Evolutionary conservation across 306 rosid genomes (phyloP), one percentile per base, ranked within the genome.

Genomic region (Fragaria iinumae): DNA sequence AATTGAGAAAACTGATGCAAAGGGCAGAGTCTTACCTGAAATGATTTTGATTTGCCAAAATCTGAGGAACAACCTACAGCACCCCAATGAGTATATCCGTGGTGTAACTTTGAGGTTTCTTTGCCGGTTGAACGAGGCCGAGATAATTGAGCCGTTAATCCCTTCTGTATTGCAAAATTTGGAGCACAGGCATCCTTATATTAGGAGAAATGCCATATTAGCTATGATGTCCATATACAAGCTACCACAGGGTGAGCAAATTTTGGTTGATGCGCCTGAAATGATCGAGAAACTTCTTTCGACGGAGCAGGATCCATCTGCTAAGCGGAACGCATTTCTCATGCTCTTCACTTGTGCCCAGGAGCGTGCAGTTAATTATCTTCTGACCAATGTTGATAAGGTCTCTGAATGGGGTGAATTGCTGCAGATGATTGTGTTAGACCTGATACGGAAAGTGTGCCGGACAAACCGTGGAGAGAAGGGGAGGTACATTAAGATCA

Each of bases 41-140:
- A 91, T 91, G 97, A 91, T 91, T 77, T 81, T 91, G 11, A 91
- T 89, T 7, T 91, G 97, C 79, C 97, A 91, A 71, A 91, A 91
- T 44, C 86, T 91, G 34, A 84, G 92, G 49, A 91, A 91, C 82
- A 89, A 91, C 41, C 85, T 91, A 14, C 92, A 88, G 48, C 90
- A 87, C 41, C 94, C 94, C 0, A 91, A 91, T 41, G 97, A 91
- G 87, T 91, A 81, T 59, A 89, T 91, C 13, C 91, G 97, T 11
- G 97, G 97, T n/a, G 97, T 88, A 2, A 88, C 93, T 0, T 79
- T 91, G 56, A 85, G 97, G 0, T 91, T 91, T 43, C 97, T 91
- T n/a, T 89, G 97, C 76, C 91, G 97, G 2, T 70, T 91, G 27
- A 89, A 88, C 9, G 94, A 89, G 82, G 17, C 87, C 0, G 97